A percentile compares a stretch with the other conserved stretches of the same genome.
Conservation (phyloP, 306 rosid genomes). For the Lotus japonicus region DNA sequence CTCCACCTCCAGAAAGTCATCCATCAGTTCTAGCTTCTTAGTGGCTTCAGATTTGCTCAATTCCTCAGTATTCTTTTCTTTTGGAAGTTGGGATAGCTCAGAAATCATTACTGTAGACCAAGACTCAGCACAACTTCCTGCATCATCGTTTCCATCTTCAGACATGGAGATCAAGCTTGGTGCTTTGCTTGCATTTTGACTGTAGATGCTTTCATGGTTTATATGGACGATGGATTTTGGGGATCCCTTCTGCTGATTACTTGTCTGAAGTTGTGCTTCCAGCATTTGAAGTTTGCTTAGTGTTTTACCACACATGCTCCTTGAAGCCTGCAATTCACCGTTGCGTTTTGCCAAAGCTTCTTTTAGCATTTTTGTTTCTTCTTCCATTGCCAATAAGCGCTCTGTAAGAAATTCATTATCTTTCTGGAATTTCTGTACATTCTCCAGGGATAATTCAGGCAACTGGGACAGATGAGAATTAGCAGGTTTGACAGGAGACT, state of each 20-base stretch:
- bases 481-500: slow-evolving; percentile 73
- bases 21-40: slow-evolving; percentile 84
- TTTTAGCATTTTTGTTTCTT: slow-evolving; percentile 97
- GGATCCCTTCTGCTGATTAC: slow-evolving; percentile 65
- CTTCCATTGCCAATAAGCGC: slow-evolving; percentile 74
- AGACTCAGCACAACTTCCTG: slow-evolving; percentile 68
- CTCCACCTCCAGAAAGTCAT: slow-evolving; percentile 98
- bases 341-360: slow-evolving; percentile 98
- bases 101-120: slow-evolving; percentile 56
- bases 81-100: slow-evolving; percentile 53
- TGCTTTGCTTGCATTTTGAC: slow-evolving; percentile 68
- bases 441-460: slow-evolving; percentile 68
- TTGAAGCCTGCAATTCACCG: slow-evolving; percentile 87
- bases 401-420: slow-evolving; percentile 93
- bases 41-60: slow-evolving; percentile 52
- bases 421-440: slow-evolving; percentile 78
- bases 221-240: slow-evolving; percentile 62
- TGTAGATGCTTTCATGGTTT: slow-evolving; percentile 54
- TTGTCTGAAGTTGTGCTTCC: slow-evolving; percentile 62
- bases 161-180: slow-evolving; percentile 82
- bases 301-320: slow-evolving; percentile 88
- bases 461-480: slow-evolving; percentile 54
- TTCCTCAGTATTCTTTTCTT: slow-evolving; percentile 54
- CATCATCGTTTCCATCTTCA: slow-evolving; percentile 90
- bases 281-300: slow-evolving; percentile 71